Evolutionary conservation across 768 basidiomycete genomes (phyloP).

Genomic region (Tricholoma furcatifolium): DNA sequence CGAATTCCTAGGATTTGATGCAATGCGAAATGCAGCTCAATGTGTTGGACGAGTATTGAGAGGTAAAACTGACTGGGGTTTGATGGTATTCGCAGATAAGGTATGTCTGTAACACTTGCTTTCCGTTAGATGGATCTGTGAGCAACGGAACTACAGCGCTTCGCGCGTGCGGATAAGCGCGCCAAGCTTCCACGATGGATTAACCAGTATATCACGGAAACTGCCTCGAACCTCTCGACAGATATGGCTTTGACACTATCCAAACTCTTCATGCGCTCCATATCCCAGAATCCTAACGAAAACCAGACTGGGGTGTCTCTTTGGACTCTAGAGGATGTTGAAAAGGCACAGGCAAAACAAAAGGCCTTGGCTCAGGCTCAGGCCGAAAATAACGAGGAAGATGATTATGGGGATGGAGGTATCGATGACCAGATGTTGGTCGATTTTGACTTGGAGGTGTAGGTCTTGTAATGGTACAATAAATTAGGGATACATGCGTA

Average conservation of each 20-base stretch:
- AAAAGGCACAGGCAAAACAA: conserved; percentile 82
- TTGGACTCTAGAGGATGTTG: conserved; percentile 92
- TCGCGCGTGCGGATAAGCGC: conserved; percentile 89
- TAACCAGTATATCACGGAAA: conserved; percentile 99
- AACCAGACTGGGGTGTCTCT: conserved; percentile 92
- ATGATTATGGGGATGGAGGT: conserved; percentile 69
- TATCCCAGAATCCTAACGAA: conserved; percentile 96
- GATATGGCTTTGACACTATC: conserved; percentile 96
- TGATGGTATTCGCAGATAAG: conserved; percentile 99
- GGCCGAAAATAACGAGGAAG: conserved; percentile 42
- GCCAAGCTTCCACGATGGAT: conserved; percentile 98
- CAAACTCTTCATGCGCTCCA: conserved; percentile 97
- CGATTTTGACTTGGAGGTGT: conserved; percentile 52
- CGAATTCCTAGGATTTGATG: conserved; percentile 98
- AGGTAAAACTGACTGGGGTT: conserved; percentile 98
- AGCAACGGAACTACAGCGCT: conserved; percentile 52
- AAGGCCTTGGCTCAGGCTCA: conserved; percentile 56
- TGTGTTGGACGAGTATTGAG: conserved; percentile 97
- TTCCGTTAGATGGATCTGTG: background rate
- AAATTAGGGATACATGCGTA: background rate
- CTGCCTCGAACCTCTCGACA: conserved; percentile 94
- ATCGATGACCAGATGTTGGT: conserved; percentile 62
- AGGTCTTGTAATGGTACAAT: conserved; percentile 13
- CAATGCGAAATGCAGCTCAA: conserved; percentile 98
- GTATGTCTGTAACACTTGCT: conserved; percentile 37